Percentiles rank a stretch among this genome's conserved stretches.
These are phyloP conservation scores for Emergomyces pasteurianus DNA, from an alignment of 2,329 filamentous ascomycete genomes.

Conservation along the genomic window DNA sequence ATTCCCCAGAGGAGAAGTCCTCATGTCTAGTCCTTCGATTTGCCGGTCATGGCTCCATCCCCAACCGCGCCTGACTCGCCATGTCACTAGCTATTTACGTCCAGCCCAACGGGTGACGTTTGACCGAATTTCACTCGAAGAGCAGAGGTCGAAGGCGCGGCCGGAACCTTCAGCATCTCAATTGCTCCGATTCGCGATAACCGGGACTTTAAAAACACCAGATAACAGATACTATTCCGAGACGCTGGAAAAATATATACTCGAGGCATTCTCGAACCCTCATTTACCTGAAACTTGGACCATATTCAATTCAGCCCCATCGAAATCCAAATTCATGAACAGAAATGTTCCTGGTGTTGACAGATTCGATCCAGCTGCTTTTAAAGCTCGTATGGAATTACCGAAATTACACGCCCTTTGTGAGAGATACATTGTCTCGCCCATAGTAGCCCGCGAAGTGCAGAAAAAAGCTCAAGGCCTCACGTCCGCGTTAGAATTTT, in stretches of 20 bases:
- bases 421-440: neutral
- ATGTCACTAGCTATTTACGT: neutral
- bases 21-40: neutral
- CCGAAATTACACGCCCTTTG: neutral
- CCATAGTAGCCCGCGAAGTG: neutral
- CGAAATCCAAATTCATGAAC: neutral
- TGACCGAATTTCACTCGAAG: neutral
- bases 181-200: constrained; percentile 23
- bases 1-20: neutral
- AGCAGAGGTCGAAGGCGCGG: neutral
- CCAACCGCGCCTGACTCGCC: neutral
- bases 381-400: neutral
- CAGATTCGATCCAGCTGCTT: neutral
- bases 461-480: neutral
- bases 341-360: neutral
- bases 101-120: neutral
- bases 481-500: constrained; percentile 13
- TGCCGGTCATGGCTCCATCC: constrained; percentile 1
- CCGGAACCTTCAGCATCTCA: constrained; percentile 18
- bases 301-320: neutral
- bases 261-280: constrained; percentile 11
- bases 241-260: constrained; percentile 10
- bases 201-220: constrained; percentile 10
- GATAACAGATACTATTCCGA: constrained; percentile 1
- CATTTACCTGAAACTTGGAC: neutral